Base-by-base conservation (phyloP, 352 stramenopile species). In the Phytophthora sansomeana region DNA sequence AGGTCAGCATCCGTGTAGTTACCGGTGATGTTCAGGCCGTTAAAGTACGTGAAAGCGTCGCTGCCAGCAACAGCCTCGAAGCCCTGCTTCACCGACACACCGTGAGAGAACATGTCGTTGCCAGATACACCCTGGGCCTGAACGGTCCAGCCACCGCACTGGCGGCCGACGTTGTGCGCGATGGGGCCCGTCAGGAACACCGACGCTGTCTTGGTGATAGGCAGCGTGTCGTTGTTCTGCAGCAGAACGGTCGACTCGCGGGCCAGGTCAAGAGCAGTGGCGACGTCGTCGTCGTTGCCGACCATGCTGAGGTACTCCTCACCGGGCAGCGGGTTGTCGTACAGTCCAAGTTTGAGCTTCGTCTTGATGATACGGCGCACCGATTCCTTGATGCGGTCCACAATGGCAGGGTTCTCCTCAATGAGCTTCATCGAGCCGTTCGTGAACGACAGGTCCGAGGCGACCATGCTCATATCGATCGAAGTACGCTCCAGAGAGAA, bases 401-500 rank as follows among this genome's bases (percentile, higher is more conserved):
- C n/a, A 9, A 81, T 64, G 0, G 29, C 61, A 0, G 72, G 65
- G 10, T 75, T 44, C 5, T 72, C 50, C 29, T 80, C 29, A 9
- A 89, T 58, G 26, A 87, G 54, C 13, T 35, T 36, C 29, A 74
- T 79, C 11, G 55, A 67, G 2, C 67, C 58, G 30, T 89, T 81
- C 9, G 88, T 78, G 51, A 84, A 78, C 4, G 71, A 51, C 5
- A 74, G 53, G 30, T 74, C 56, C 9, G 56, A 68, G 4, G 57
- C 70, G 1, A 94, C 85, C 91, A 97, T 97, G 43, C 80, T 95
- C 84, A 98, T 95, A 50, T 98, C 92, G 21, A 98, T 77, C 19
- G 75, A 82, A 2, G 84, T 89, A 38, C 92, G 78, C 24, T 67
- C 32, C 7, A 97, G 74, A 9, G 83, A 62, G 43, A 91, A 77